A percentile compares a stretch with the other conserved stretches of the same genome.
phyloP scores from a whole-genome alignment of 371 early-diverging fungal species.

The Synchytrium microbalum region DNA sequence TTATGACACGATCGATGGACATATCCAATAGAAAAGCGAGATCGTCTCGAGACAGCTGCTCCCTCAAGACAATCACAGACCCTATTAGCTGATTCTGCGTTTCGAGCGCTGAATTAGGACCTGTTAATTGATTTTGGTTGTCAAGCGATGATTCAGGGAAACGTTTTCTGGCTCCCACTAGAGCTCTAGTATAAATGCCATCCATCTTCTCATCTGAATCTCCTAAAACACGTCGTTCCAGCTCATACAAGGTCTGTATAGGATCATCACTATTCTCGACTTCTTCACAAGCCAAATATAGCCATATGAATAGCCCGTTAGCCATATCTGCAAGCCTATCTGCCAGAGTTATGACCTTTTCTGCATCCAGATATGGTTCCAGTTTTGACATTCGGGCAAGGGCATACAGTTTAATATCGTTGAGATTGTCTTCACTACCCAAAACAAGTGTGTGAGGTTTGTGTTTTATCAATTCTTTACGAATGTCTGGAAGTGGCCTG shows the following conservation, averaged over 20 bases:
- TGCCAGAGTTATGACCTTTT: too few species aligned
- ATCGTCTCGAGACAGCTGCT: not conserved
- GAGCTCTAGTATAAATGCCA: not conserved
- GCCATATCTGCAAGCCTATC: too few species aligned
- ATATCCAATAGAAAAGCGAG: not conserved
- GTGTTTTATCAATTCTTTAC: too few species aligned
- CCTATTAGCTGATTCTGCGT: not conserved
- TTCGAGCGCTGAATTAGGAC: not conserved
- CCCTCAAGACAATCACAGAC: not conserved
- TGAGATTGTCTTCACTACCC: too few species aligned
- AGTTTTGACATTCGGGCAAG: too few species aligned
- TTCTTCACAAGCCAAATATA: not conserved
- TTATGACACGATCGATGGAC: not conserved
- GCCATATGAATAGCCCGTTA: constrained; percentile 1
- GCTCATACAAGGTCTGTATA: not conserved
- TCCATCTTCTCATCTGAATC: too few species aligned
- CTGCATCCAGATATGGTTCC: too few species aligned
- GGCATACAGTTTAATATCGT: too few species aligned
- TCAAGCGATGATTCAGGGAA: too few species aligned
- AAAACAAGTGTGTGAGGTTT: too few species aligned
- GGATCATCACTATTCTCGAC: not conserved
- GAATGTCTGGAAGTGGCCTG: too few species aligned
- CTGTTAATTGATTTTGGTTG: too few species aligned
- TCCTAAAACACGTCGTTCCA: not conserved
- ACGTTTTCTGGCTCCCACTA: not conserved